phyloP scores from a whole-genome alignment of 345 rosid genomes.

The Litchi chinensis region DNA sequence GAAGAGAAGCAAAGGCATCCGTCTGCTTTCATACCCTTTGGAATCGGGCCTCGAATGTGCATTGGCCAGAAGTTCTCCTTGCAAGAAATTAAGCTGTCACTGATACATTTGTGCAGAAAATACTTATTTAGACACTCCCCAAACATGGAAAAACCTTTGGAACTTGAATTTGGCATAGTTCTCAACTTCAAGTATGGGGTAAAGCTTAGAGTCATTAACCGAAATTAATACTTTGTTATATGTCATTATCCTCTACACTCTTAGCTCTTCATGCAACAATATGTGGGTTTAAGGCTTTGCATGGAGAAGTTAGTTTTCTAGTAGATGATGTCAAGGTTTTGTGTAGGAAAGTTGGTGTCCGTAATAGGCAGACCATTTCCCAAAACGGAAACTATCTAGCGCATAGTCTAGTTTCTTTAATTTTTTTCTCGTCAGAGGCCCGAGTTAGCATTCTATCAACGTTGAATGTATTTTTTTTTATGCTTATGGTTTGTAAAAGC shows the following conservation, averaged over 20 bases:
- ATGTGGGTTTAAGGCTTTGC: no score
- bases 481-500: no score
- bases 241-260: no score
- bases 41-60: conserved; percentile 92
- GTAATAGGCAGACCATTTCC: no score
- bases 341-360: no score
- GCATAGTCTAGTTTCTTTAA: no score
- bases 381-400: no score
- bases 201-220: conserved; percentile 58
- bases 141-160: conserved; percentile 79
- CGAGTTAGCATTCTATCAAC: no score
- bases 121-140: conserved; percentile 73
- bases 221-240: conserved; percentile 39
- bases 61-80: conserved; percentile 80
- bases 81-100: conserved; percentile 76
- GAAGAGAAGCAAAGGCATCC: conserved; percentile 87
- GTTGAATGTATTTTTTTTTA: no score
- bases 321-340: no score
- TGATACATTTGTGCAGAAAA: conserved; percentile 67
- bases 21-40: conserved; percentile 85
- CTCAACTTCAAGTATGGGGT: conserved; percentile 87
- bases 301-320: no score
- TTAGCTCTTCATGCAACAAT: neutral
- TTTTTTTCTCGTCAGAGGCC: no score
- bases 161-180: conserved; percentile 75